phyloP scores from a whole-genome alignment of 768 basidiomycete genomes.

The Hygrocybe coccinea region DNA sequence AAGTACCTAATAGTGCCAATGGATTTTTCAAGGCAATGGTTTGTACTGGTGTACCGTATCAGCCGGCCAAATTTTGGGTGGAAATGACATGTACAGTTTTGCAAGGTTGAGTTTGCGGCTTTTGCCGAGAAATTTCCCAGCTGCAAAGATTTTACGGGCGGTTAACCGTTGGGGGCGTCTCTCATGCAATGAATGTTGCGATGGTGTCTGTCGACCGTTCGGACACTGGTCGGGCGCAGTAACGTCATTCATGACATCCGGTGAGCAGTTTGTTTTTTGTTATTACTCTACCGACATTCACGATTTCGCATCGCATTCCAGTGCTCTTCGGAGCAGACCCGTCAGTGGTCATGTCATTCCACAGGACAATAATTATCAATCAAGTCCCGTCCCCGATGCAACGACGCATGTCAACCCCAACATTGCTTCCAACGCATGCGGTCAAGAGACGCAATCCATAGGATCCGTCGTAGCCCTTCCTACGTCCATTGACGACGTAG shows the following conservation, averaged over 20 bases:
- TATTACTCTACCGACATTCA: not conserved
- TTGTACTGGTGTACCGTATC: slow-evolving; percentile 13
- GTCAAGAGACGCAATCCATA: not conserved
- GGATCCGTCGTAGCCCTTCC: not conserved
- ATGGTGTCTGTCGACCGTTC: slow-evolving; percentile 58
- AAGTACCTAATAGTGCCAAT: slow-evolving; percentile 75
- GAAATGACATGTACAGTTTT: not conserved
- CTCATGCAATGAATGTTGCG: slow-evolving; percentile 75
- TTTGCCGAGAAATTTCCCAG: not conserved
- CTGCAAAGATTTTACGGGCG: not conserved
- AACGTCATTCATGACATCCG: slow-evolving; percentile 34
- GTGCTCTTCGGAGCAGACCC: not conserved
- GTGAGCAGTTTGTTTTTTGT: slow-evolving; percentile 12
- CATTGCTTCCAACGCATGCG: too few species aligned
- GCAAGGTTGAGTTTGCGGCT: not conserved
- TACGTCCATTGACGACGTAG: not conserved
- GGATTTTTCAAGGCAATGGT: slow-evolving; percentile 90
- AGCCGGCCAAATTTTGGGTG: not conserved
- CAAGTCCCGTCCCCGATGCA: too few species aligned
- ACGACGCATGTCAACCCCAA: too few species aligned
- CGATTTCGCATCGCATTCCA: not conserved
- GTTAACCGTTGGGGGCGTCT: not conserved
- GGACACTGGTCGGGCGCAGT: slow-evolving; percentile 10
- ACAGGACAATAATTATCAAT: too few species aligned
- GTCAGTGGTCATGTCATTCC: not conserved